Conservation (phyloP, 106 monocot genomes). For the Triglochin maritima region DNA sequence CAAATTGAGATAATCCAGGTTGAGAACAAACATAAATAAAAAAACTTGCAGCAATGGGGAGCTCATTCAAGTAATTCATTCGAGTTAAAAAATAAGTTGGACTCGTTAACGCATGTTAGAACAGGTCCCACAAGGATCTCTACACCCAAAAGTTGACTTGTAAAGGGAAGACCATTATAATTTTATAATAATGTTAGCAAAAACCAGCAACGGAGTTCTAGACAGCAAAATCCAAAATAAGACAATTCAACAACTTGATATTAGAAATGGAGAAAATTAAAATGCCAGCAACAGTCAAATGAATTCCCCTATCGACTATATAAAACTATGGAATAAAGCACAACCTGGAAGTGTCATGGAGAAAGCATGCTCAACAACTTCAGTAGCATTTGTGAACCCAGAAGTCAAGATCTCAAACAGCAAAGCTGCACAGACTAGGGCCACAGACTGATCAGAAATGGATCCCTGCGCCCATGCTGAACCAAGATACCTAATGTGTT, state of each 20-base stretch:
- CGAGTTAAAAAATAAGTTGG: too few species aligned
- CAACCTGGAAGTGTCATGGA: slow-evolving; percentile 75
- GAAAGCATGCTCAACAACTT: slow-evolving; percentile 69
- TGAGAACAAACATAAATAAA: too few species aligned
- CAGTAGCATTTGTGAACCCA: slow-evolving; percentile 40
- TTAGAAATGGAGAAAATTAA: too few species aligned
- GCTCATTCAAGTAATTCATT: too few species aligned
- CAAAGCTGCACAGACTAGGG: slow-evolving; percentile 63
- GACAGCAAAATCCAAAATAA: background rate
- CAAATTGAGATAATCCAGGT: too few species aligned
- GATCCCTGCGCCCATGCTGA: slow-evolving; percentile 55
- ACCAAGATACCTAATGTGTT: slow-evolving; percentile 44
- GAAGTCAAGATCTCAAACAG: slow-evolving; percentile 71
- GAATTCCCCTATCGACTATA: background rate
- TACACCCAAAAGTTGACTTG: too few species aligned
- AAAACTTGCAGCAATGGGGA: too few species aligned
- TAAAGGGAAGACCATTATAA: too few species aligned
- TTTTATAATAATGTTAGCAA: background rate
- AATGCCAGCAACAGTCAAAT: background rate
- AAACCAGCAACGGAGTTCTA: background rate
- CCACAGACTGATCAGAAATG: slow-evolving; percentile 57
- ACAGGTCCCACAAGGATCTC: too few species aligned
- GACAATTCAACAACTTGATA: too few species aligned
- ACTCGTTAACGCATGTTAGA: too few species aligned
- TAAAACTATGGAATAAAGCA: background rate